Base-by-base conservation (phyloP, 495 filamentous ascomycete species). In the Aspergillus nanangensis region DNA sequence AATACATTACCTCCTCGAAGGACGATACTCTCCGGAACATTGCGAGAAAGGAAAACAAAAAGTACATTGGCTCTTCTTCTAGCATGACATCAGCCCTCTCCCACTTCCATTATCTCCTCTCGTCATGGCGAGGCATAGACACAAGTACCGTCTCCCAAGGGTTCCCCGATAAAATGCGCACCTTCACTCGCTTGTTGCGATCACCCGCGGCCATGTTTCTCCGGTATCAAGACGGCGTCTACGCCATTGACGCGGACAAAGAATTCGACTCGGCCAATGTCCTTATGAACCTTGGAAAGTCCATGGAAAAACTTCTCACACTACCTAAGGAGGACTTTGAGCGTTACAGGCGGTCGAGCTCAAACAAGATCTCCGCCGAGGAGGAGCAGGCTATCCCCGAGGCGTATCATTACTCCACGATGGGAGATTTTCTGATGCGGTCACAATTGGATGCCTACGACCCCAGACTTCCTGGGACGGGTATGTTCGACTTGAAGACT, bases 231-330 rank as follows among this genome's bases (percentile, higher is more conserved):
- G 77, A 92, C 61, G 90, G 88, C 3, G 73, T 77, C 1, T 96
- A 97, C 61, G 92, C 94, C n/a, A 95, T 99, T 50, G 93, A 99
- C 66, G 87, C 90, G 0, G 93, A 97, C 65, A 99, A 97, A 68
- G 81, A 96, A 61, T 95, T 79, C 56, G 93, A 96, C 50, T 76
- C 66, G 7, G 84, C 86, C 19, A 97, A 88, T 47, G 79, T 99
- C 31, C 73, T 97, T 21, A 90, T 82, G 61, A 87, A 90, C 70
- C 77, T 99, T 5, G 93, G 93, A 5, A 89, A 90, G 47, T 95
- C 90, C 0, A 88, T 99, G 84, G 93, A 99, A 63, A 96, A 96
- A 62, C 70, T 96, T 13, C 78, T 99, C n/a, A 96, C 91, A 0
- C 58, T 92, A 23, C 72, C 83, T 13, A 88, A 81, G 35, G 79